Conservation (phyloP, 75 land plant species). For the Sequoia sempervirens region DNA sequence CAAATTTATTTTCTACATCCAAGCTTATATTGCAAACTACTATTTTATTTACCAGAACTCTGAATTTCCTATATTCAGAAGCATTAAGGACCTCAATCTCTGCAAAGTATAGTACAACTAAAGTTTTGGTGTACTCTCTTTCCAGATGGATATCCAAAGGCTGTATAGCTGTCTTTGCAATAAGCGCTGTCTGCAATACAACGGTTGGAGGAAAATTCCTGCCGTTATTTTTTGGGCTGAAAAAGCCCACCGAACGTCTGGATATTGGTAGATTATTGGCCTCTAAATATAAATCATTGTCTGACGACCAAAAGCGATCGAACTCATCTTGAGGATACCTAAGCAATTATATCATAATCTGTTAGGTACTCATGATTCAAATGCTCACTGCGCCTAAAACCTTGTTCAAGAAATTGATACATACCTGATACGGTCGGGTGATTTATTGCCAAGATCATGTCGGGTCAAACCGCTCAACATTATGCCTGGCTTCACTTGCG, state of each 20-base stretch:
- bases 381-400: neutral
- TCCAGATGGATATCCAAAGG: neutral
- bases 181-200: neutral
- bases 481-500: neutral
- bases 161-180: neutral
- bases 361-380: neutral
- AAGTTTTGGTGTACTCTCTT: neutral
- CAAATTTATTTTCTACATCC: neutral
- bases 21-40: neutral
- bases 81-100: neutral
- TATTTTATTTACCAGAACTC: neutral
- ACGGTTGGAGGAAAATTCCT: neutral
- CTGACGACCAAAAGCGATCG: neutral
- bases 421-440: neutral
- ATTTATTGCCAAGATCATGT: neutral
- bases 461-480: neutral
- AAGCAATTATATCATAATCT: neutral
- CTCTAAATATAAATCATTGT: neutral
- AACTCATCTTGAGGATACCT: slow-evolving; percentile 2
- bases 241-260: too few relatives aligned
- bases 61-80: neutral
- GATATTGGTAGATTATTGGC: too few relatives aligned
- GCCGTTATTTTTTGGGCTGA: neutral
- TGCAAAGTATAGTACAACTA: neutral
- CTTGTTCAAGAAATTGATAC: neutral